Conservation (phyloP, 1,139 yeast species). For the Pichia kudriavzevii region DNA sequence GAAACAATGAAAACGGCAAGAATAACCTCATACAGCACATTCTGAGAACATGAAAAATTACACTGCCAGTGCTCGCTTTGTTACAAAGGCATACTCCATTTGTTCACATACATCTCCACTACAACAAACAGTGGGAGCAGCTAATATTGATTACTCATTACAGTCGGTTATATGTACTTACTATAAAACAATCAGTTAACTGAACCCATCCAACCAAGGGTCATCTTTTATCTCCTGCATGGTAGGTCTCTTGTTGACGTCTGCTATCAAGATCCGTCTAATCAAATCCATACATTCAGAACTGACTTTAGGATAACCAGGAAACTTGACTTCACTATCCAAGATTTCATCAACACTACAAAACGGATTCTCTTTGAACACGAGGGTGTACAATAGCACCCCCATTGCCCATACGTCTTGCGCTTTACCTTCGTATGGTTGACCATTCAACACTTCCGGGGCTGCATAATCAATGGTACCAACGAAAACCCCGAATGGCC, state of each 20-base stretch:
- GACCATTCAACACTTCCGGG: constrained; percentile 87
- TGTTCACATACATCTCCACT: too few relatives aligned
- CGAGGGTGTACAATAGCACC: constrained; percentile 74
- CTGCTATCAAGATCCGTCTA: constrained; percentile 55
- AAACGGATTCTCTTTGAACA: constrained; percentile 94
- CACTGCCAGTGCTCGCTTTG: too few relatives aligned
- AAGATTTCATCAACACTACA: constrained; percentile 90
- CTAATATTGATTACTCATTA: too few relatives aligned
- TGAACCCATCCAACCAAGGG: constrained; percentile 46
- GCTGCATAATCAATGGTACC: constrained; percentile 97
- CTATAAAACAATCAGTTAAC: constrained; percentile 16
- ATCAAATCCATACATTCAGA: constrained; percentile 55
- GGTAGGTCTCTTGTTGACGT: constrained; percentile 58
- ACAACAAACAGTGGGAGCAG: too few relatives aligned
- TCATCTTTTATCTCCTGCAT: constrained; percentile 63
- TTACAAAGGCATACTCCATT: too few relatives aligned
- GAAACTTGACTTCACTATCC: constrained; percentile 77
- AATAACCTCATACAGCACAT: too few relatives aligned
- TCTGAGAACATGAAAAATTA: too few relatives aligned
- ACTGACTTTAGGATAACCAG: constrained; percentile 55
- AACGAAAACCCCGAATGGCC: constrained; percentile 94
- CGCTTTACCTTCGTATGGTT: constrained; percentile 82
- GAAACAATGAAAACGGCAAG: too few relatives aligned
- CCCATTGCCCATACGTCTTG: constrained; percentile 98
- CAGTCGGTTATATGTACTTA: not conserved